phyloP scores from a whole-genome alignment of 768 basidiomycete species.

The Asterophora lycoperdoides region DNA sequence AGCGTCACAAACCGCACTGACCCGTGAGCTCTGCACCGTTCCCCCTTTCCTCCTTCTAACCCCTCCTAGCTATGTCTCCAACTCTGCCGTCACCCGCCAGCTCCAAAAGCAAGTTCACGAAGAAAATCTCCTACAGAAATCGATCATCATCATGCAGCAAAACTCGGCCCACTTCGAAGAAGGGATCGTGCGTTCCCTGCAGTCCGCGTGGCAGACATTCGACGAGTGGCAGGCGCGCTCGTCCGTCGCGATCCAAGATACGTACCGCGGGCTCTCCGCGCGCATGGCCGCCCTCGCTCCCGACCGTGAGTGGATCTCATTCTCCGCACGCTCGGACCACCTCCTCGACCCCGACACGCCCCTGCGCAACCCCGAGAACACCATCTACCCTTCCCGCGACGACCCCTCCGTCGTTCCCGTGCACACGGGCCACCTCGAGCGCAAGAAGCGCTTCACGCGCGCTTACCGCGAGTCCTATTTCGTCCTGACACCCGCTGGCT shows the following conservation, averaged over 20 bases:
- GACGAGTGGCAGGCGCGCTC: constrained; percentile 92
- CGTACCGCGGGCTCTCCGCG: constrained; percentile 64
- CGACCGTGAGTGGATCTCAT: constrained; percentile 93
- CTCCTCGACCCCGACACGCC: constrained; percentile 97
- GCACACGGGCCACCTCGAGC: constrained; percentile 86
- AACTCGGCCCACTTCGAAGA: constrained; percentile 97
- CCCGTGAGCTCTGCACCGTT: constrained; percentile 53
- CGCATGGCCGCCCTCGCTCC: constrained; percentile 78
- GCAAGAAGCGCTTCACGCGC: constrained; percentile 94
- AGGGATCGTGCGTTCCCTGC: constrained; percentile 90
- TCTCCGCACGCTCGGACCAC: constrained; percentile 90
- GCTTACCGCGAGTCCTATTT: constrained; percentile 83
- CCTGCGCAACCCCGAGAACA: constrained; percentile 68
- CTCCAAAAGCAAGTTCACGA: constrained; percentile 91
- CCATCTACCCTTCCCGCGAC: constrained; percentile 87
- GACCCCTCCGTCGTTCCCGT: constrained; percentile 83
- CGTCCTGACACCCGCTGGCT: constrained; percentile 93
- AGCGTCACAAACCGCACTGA: constrained; percentile 73
- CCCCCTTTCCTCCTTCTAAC: not conserved
- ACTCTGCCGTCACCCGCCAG: constrained; percentile 70
- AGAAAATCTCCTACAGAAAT: constrained; percentile 97
- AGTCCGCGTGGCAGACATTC: constrained; percentile 96
- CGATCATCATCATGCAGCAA: constrained; percentile 96
- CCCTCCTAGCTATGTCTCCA: constrained; percentile 55
- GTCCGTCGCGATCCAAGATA: constrained; percentile 65